Evolutionary conservation across 345 rosid genomes (phyloP), one percentile per base, ranked within the genome.

Genomic region (Cardamine occulta): DNA sequence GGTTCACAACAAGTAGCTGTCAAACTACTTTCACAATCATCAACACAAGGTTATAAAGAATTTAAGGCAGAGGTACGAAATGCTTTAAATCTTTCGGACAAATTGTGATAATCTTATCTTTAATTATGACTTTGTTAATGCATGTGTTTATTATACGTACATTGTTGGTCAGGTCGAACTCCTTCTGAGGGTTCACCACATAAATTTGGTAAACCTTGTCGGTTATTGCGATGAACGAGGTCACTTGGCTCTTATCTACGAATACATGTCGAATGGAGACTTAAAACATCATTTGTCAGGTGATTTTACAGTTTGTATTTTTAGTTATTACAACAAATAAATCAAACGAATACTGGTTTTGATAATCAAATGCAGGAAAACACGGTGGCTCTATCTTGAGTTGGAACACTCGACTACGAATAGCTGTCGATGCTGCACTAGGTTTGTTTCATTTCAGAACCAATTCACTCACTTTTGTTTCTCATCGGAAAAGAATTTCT

Each of bases 361-460:
- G 32, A 35, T 1, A 0, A 5, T 53, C 24, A 14, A 62, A 9
- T 23, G 2, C 4, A 66, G 71, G 72, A 34, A 52, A 21, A 67
- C 9, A 2, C 0, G 72, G 61, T 19, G 59, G 35, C 5, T 14
- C 60, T 19, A 15, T 23, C 8, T 21, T 67, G 60, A 67, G 8
- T 0, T 85, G 88, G 86, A 73, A 54, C 35, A 53, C 57, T 54
- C 81, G 88, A 45, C 47, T 85, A 18, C 72, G 15, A 14, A 80
- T 82, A 40, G 83, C 82, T 6, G 12, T 62, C 23, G 88, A 76
- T 8, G 71, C 83, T 2, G 85, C 83, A 42, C 81, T 78, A 82
- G 88, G 88, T 82, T 35, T 26, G 28, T 26, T 26, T 26, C 4
- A 26, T 2, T 3, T 26, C 28, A 26, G 28, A 26, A 26, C 28